Conservation (phyloP, 2,329 filamentous ascomycete species). For the Monosporascus ibericus region DNA sequence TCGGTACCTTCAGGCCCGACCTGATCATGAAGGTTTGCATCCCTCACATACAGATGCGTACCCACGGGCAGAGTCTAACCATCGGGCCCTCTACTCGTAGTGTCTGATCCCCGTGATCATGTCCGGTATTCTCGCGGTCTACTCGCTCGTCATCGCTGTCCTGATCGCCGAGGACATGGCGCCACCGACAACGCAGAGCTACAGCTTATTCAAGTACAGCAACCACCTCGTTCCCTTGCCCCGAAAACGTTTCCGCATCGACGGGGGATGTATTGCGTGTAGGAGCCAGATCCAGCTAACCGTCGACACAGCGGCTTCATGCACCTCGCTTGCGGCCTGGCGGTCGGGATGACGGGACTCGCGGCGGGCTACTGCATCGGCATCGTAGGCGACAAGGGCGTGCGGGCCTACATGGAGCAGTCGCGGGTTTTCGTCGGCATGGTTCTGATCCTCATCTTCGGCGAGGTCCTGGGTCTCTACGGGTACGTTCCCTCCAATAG, state of each 20-base stretch:
- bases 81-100: conserved; percentile 32
- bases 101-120: conserved; percentile 88
- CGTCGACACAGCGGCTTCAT: conserved; percentile 65
- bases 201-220: conserved; percentile 77
- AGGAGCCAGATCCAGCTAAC: conserved; percentile 10
- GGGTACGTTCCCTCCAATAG: conserved; percentile 55
- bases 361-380: conserved; percentile 96
- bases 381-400: conserved; percentile 88
- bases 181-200: conserved; percentile 61
- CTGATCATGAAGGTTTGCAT: conserved; percentile 78
- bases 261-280: not conserved
- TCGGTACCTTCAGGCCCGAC: conserved; percentile 78
- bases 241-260: not conserved
- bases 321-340: conserved; percentile 85
- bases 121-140: conserved; percentile 98
- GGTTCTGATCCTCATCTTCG: conserved; percentile 98
- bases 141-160: conserved; percentile 93
- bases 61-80: conserved; percentile 6
- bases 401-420: conserved; percentile 93
- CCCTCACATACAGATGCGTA: not conserved
- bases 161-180: conserved; percentile 87
- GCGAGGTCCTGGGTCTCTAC: conserved; percentile 93
- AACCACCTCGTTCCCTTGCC: not conserved
- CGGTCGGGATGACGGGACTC: conserved; percentile 85
- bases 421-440: conserved; percentile 96